Evolutionary conservation across 805 yeast species (phyloP).

Genomic region (Suhomyces kilbournensis): DNA sequence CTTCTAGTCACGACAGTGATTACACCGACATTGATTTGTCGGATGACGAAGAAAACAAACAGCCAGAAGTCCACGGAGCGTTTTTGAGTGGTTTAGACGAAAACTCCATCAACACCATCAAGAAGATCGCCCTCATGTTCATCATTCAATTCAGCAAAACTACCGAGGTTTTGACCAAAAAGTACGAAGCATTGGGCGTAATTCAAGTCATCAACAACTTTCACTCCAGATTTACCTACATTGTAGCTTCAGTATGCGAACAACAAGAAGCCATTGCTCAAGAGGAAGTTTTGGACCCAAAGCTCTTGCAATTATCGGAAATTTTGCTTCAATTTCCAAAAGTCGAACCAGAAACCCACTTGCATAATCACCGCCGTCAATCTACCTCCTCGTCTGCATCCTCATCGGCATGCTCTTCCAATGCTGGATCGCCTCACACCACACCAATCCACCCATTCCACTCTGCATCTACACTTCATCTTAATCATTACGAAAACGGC

Average conservation of each 20-base stretch:
- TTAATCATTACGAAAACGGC: slow-evolving; percentile 5
- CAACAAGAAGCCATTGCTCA: slow-evolving; percentile 16
- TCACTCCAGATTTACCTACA: slow-evolving; percentile 13
- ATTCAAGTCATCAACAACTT: slow-evolving; percentile 43
- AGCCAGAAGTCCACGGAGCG: slow-evolving; percentile 44
- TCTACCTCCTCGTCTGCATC: slow-evolving; percentile 3
- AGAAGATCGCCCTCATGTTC: slow-evolving; percentile 43
- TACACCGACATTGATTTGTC: slow-evolving; percentile 11
- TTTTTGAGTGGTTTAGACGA: slow-evolving; percentile 50
- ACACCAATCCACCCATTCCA: slow-evolving; percentile 4
- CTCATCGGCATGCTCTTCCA: slow-evolving; percentile 5
- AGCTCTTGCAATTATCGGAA: slow-evolving; percentile 22
- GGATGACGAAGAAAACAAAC: slow-evolving; percentile 41
- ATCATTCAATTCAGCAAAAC: slow-evolving; percentile 42
- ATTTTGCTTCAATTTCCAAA: slow-evolving; percentile 24
- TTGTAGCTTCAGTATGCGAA: slow-evolving; percentile 23
- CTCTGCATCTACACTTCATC: slow-evolving; percentile 2
- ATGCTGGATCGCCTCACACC: slow-evolving; percentile 3
- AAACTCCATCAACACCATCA: slow-evolving; percentile 34
- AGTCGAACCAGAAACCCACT: slow-evolving; percentile 1
- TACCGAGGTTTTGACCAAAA: slow-evolving; percentile 51
- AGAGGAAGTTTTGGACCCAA: slow-evolving; percentile 11
- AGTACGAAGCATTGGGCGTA: slow-evolving; percentile 52
- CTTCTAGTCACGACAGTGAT: slow-evolving; percentile 1
- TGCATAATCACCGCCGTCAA: slow-evolving; percentile 1